A percentile compares a stretch with the other conserved stretches of the same genome.
These are phyloP conservation scores for Crithidia acanthocephali DNA, from an alignment of 208 protist species.

Conservation along the genomic window DNA sequence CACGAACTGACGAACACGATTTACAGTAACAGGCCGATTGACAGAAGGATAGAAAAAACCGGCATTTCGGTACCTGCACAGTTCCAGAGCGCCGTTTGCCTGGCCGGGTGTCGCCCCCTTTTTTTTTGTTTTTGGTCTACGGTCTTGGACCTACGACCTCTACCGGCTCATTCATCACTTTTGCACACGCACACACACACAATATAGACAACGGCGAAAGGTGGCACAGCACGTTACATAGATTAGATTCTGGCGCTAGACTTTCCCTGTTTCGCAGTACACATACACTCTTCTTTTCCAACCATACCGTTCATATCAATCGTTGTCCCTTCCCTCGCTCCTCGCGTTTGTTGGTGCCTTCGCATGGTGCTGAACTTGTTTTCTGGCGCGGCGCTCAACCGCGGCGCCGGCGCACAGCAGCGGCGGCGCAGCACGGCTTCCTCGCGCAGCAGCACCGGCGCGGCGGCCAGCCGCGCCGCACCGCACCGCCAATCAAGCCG, in stretches of 20 bases:
- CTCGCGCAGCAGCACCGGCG: slow-evolving; percentile 20
- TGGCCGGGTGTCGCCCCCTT: not conserved
- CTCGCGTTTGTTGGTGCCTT: not conserved
- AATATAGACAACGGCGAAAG: slow-evolving; percentile 1
- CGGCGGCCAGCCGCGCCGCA: not conserved
- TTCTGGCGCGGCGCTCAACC: slow-evolving; percentile 31
- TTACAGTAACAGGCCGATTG: no score
- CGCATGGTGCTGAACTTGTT: slow-evolving; percentile 41
- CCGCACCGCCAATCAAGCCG: slow-evolving; percentile 16
- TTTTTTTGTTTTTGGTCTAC: not conserved
- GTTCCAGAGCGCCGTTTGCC: not conserved
- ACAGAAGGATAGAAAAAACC: no score
- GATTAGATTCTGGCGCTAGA: slow-evolving; percentile 24
- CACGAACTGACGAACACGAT: no score
- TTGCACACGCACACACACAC: not conserved
- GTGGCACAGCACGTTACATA: slow-evolving; percentile 6
- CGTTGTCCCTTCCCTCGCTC: not conserved
- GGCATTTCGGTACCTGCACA: no score
- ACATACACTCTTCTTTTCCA: not conserved
- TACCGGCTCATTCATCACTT: not conserved
- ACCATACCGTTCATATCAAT: not conserved
- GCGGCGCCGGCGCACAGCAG: slow-evolving; percentile 7
- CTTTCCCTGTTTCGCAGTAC: slow-evolving; percentile 1
- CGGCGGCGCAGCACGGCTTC: slow-evolving; percentile 12
- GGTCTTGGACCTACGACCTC: no score